phyloP scores from a whole-genome alignment of 2,329 filamentous ascomycete species.

The Neonectria ditissima region DNA sequence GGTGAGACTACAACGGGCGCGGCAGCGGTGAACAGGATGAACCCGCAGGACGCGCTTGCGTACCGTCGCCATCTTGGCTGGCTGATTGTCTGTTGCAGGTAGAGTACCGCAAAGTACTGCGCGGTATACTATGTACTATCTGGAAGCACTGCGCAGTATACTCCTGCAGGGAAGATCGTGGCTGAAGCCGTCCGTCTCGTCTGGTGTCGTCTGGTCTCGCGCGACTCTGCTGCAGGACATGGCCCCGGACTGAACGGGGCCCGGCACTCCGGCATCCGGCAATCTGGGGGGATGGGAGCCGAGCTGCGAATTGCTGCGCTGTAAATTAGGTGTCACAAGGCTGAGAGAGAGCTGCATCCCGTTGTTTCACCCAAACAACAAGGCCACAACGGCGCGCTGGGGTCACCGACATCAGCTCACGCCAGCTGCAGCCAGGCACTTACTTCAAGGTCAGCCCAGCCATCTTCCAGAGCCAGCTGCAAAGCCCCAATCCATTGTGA shows the following conservation, averaged over 20 bases:
- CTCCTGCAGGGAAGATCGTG: not conserved
- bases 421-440: not conserved
- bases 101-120: not conserved
- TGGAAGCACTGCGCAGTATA: not conserved
- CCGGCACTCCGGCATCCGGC: constrained; percentile 15
- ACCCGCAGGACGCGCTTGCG: constrained; percentile 11
- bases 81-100: not conserved
- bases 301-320: constrained; percentile 4
- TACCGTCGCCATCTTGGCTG: not conserved
- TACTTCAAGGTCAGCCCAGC: not conserved
- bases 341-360: constrained; percentile 1
- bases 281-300: constrained; percentile 15
- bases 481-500: not conserved
- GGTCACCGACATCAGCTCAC: not conserved
- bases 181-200: not conserved
- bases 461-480: not conserved
- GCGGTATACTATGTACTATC: too few relatives aligned
- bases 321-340: not conserved
- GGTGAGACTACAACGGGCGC: too few relatives aligned
- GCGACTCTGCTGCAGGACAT: constrained; percentile 24
- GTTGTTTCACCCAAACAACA: constrained; percentile 5
- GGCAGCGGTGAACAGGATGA: constrained; percentile 23
- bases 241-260: constrained; percentile 2
- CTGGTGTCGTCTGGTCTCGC: constrained; percentile 1
- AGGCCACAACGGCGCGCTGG: not conserved